These are phyloP conservation scores for Boletus tomentosulus DNA, from an alignment of 768 basidiomycete species.

Conservation along the genomic window DNA sequence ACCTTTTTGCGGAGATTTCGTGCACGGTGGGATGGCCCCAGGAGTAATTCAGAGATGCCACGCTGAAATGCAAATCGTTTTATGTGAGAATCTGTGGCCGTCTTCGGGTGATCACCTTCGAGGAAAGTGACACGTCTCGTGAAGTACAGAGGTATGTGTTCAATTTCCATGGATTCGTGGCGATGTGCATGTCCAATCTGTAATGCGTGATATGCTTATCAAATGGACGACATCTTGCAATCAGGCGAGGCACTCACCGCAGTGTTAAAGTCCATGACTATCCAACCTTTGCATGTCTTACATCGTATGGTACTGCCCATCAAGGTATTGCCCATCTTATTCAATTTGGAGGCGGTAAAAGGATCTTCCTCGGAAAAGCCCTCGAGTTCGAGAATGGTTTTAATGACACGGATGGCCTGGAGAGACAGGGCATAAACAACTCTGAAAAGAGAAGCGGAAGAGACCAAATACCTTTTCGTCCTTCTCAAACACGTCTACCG, in stretches of 20 bases:
- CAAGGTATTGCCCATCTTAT: conserved; percentile 20
- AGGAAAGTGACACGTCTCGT: neutral
- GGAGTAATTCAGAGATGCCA: conserved; percentile 19
- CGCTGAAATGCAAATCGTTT: conserved; percentile 17
- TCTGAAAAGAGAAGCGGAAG: neutral
- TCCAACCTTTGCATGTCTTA: conserved; percentile 43
- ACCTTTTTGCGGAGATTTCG: conserved; percentile 31
- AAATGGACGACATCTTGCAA: neutral
- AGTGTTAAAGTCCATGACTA: conserved; percentile 44
- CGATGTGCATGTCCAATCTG: conserved; percentile 63
- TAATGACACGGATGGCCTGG: conserved; percentile 47
- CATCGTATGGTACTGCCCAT: conserved; percentile 41
- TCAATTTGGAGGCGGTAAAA: conserved; percentile 17
- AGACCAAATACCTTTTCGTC: conserved; percentile 48
- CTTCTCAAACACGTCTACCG: conserved; percentile 47
- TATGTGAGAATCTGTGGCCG: fast-evolving
- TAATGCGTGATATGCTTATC: neutral
- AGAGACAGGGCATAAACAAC: neutral
- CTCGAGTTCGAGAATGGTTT: conserved; percentile 33
- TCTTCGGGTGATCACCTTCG: neutral
- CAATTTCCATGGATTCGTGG: conserved; percentile 50
- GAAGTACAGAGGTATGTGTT: conserved; percentile 15
- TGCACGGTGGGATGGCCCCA: conserved; percentile 18
- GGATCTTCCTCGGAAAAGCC: conserved; percentile 30
- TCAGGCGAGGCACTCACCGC: conserved; percentile 37